Evolutionary conservation across 2,329 filamentous ascomycete genomes (phyloP).

Genomic region (Diaporthe australafricana): DNA sequence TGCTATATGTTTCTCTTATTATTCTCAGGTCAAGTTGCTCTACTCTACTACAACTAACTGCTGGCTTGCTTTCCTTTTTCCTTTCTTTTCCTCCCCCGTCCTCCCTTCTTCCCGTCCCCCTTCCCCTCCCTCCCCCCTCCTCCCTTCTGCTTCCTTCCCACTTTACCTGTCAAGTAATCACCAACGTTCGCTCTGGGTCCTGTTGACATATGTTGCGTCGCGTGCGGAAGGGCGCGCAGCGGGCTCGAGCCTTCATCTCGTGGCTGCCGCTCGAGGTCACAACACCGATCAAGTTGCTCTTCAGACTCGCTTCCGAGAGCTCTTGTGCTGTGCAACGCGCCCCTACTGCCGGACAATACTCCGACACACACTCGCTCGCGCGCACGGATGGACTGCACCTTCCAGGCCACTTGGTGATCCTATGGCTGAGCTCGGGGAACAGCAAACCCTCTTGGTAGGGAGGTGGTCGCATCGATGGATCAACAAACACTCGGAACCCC

Average conservation of each 20-base stretch:
- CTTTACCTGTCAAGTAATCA: background rate
- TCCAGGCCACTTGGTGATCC: background rate
- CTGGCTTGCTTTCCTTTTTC: background rate
- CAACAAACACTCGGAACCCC: background rate
- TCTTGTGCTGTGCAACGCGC: constrained; percentile 26
- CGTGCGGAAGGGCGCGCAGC: background rate
- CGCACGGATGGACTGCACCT: background rate
- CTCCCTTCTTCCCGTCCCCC: background rate
- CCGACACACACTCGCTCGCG: constrained; percentile 2
- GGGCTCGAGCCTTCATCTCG: constrained; percentile 1
- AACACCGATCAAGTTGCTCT: background rate
- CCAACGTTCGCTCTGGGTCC: background rate
- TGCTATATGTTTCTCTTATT: constrained; percentile 26
- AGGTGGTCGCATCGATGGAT: background rate
- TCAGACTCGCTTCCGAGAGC: constrained; percentile 12
- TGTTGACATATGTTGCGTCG: background rate
- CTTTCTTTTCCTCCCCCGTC: background rate
- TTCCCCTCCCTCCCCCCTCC: background rate
- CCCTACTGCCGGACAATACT: background rate
- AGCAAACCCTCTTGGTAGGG: background rate
- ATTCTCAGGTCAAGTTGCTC: background rate
- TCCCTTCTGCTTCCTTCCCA: background rate
- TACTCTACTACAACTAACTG: background rate
- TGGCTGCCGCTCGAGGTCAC: background rate
- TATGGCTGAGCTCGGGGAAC: background rate